Percentiles rank a stretch among this genome's conserved stretches.
phyloP scores from a whole-genome alignment of 352 stramenopile species.

The Phytopythium boreale region DNA sequence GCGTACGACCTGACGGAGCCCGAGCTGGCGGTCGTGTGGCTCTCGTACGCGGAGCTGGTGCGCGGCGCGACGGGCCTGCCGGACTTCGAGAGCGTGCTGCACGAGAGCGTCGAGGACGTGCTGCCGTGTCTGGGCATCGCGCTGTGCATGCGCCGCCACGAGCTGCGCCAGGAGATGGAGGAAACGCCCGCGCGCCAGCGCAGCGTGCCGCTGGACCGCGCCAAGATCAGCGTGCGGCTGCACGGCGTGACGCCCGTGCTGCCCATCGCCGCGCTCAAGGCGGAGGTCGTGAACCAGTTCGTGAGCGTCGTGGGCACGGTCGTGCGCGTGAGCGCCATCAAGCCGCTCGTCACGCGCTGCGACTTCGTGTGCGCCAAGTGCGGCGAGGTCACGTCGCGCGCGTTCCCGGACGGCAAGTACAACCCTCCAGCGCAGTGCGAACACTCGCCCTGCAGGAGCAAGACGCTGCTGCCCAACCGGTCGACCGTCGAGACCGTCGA shows the following conservation, averaged over 20 bases:
- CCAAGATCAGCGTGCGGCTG: slow-evolving; percentile 59
- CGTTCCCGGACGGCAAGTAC: slow-evolving; percentile 85
- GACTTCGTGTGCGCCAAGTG: slow-evolving; percentile 88
- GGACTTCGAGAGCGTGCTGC: slow-evolving; percentile 53
- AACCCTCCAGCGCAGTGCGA: slow-evolving; percentile 59
- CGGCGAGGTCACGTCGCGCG: slow-evolving; percentile 56
- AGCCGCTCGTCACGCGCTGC: slow-evolving; percentile 80
- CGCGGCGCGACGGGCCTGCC: slow-evolving; percentile 30
- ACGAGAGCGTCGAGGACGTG: slow-evolving; percentile 56
- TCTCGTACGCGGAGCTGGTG: slow-evolving; percentile 53
- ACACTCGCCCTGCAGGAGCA: slow-evolving; percentile 53
- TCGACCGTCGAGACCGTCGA: slow-evolving; percentile 88
- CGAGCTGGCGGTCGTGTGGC: slow-evolving; percentile 46
- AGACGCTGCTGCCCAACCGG: slow-evolving; percentile 75
- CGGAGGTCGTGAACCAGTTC: slow-evolving; percentile 76
- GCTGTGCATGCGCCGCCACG: slow-evolving; percentile 58
- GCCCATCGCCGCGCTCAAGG: slow-evolving; percentile 68
- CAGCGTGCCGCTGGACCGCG: slow-evolving; percentile 37
- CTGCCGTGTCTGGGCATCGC: slow-evolving; percentile 63
- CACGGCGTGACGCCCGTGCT: slow-evolving; percentile 65
- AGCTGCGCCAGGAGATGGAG: slow-evolving; percentile 52
- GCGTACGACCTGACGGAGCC: slow-evolving; percentile 48
- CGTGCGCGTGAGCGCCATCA: slow-evolving; percentile 82
- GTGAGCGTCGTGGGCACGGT: slow-evolving; percentile 71
- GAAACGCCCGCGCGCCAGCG: slow-evolving; percentile 37